phyloP scores from a whole-genome alignment of 169 alveolate species.

The Plasmodium vinckei region DNA sequence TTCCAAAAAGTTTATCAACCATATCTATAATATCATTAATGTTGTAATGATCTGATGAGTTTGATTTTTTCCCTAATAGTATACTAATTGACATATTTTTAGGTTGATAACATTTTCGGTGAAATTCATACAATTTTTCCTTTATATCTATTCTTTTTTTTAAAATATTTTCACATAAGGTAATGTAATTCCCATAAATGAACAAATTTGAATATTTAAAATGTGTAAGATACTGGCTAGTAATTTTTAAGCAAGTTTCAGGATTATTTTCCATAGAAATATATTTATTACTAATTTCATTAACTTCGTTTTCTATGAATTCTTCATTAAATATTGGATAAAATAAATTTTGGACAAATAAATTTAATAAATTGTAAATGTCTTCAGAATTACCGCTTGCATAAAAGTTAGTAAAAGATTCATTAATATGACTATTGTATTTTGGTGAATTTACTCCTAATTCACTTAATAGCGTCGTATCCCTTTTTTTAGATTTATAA shows the following conservation, averaged over 20 bases:
- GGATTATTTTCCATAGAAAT: constrained; percentile 58
- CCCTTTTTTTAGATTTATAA: constrained; percentile 74
- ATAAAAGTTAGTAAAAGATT: constrained; percentile 47
- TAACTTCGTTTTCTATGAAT: constrained; percentile 50
- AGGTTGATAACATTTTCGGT: constrained; percentile 71
- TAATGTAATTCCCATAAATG: constrained; percentile 61
- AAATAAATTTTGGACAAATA: constrained; percentile 74
- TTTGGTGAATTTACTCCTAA: constrained; percentile 60
- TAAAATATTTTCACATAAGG: constrained; percentile 71
- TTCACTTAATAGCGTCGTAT: constrained; percentile 69
- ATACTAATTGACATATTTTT: constrained; percentile 67
- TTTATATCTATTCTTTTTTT: constrained; percentile 54
- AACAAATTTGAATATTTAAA: constrained; percentile 70
- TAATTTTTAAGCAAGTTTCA: constrained; percentile 45
- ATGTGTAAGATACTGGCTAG: constrained; percentile 51
- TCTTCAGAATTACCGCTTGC: constrained; percentile 63
- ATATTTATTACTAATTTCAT: constrained; percentile 51
- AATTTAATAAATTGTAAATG: constrained; percentile 50
- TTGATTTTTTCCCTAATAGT: constrained; percentile 50
- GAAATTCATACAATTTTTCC: constrained; percentile 39
- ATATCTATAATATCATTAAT: constrained; percentile 62
- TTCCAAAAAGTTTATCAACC: constrained; percentile 48
- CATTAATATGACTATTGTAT: constrained; percentile 33
- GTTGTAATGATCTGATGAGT: constrained; percentile 43
- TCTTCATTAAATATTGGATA: constrained; percentile 70